These are phyloP conservation scores for Trametes elegans DNA, from an alignment of 768 basidiomycete species.

Conservation along the genomic window DNA sequence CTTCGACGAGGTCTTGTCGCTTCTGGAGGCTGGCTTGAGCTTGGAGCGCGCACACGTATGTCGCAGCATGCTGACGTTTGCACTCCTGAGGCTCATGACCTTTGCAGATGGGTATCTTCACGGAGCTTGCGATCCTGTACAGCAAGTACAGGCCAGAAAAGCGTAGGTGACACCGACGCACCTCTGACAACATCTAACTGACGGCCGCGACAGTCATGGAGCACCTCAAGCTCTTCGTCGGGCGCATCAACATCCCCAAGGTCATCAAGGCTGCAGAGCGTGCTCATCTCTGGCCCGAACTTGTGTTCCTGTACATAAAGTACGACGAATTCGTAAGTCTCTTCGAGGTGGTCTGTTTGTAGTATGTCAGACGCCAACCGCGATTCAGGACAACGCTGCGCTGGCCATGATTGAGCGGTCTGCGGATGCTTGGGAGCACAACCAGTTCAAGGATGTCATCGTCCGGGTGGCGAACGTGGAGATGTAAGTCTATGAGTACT, in stretches of 20 bases:
- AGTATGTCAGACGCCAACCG: constrained; percentile 4
- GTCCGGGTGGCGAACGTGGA: constrained; percentile 97
- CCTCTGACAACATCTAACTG: neutral
- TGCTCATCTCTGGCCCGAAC: constrained; percentile 96
- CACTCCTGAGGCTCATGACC: neutral
- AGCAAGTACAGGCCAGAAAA: constrained; percentile 96
- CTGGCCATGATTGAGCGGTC: constrained; percentile 99
- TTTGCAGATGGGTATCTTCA: constrained; percentile 90
- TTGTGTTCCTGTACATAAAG: constrained; percentile 98
- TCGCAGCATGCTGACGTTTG: constrained; percentile 8
- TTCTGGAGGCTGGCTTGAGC: constrained; percentile 94
- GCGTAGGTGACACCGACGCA: constrained; percentile 48
- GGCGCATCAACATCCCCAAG: constrained; percentile 98
- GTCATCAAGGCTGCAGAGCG: constrained; percentile 96
- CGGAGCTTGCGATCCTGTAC: constrained; percentile 86
- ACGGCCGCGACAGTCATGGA: constrained; percentile 76
- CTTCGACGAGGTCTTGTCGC: constrained; percentile 89
- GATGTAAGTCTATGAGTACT: constrained; percentile 51
- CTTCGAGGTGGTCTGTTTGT: neutral
- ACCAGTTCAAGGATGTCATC: constrained; percentile 98
- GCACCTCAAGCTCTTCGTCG: constrained; percentile 93
- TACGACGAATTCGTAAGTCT: constrained; percentile 87
- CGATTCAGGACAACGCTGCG: constrained; percentile 84
- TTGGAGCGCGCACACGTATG: constrained; percentile 90
- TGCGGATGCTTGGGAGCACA: constrained; percentile 99